These are phyloP conservation scores for Aspergillus cristatus DNA, from an alignment of 495 filamentous ascomycete genomes.

Conservation along the genomic window DNA sequence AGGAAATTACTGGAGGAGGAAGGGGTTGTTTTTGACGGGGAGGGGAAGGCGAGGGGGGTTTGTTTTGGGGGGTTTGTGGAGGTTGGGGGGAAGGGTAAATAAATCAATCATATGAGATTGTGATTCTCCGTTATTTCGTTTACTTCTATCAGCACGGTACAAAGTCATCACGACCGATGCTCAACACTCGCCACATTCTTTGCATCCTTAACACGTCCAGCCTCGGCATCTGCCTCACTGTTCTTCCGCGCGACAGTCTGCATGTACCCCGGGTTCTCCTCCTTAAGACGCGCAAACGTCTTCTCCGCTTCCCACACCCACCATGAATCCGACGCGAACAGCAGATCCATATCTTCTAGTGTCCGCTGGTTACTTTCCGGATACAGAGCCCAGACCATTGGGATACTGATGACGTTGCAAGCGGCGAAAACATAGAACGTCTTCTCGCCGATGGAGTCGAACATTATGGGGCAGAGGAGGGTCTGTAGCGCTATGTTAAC, in stretches of 20 bases:
- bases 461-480: slow-evolving; percentile 56
- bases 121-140: too few species aligned
- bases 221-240: slow-evolving; percentile 40
- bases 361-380: slow-evolving; percentile 61
- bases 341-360: slow-evolving; percentile 59
- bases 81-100: slow-evolving; percentile 5
- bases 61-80: slow-evolving; percentile 25
- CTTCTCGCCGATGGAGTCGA: slow-evolving; percentile 51
- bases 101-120: too few species aligned
- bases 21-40: slow-evolving; percentile 22
- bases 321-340: slow-evolving; percentile 50
- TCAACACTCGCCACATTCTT: slow-evolving; percentile 11
- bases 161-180: slow-evolving; percentile 18
- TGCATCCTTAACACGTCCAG: slow-evolving; percentile 17
- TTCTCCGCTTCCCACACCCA: slow-evolving; percentile 60
- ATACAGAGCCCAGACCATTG: slow-evolving; percentile 61
- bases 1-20: slow-evolving; percentile 54
- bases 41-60: slow-evolving; percentile 17
- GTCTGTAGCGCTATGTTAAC: slow-evolving; percentile 20
- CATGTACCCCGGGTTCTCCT: slow-evolving; percentile 42
- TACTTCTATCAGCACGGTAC: too few species aligned
- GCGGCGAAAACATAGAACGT: slow-evolving; percentile 60
- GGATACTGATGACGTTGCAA: slow-evolving; percentile 52
- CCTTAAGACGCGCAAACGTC: slow-evolving; percentile 44
- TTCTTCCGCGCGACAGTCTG: slow-evolving; percentile 35